Conservation (phyloP, 2,329 filamentous ascomycete species). For the Zymoseptoria passerinii region DNA sequence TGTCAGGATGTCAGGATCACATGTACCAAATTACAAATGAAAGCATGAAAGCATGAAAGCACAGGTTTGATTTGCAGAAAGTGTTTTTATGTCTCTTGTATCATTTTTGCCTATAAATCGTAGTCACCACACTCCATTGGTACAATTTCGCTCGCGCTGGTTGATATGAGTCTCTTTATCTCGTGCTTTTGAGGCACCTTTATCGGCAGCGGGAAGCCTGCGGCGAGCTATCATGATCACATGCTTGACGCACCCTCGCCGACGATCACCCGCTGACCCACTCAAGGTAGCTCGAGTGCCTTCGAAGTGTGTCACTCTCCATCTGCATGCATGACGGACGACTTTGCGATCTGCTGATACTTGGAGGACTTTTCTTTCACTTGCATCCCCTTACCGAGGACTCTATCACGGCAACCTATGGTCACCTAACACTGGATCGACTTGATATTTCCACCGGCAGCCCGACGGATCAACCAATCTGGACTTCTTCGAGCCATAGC, state of each 20-base stretch:
- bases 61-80: background rate
- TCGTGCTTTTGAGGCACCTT: background rate
- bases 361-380: background rate
- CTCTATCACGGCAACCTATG: background rate
- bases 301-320: background rate
- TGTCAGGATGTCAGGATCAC: no score
- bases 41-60: background rate
- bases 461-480: background rate
- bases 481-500: background rate
- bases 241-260: background rate
- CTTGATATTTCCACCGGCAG: background rate
- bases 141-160: no score
- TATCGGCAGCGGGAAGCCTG: background rate
- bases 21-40: background rate
- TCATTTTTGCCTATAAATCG: background rate
- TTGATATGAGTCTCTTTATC: background rate
- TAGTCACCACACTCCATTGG: no score
- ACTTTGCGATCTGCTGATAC: background rate
- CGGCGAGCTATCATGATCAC: background rate
- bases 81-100: background rate
- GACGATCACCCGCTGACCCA: background rate
- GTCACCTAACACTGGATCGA: background rate
- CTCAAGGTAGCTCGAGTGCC: background rate
- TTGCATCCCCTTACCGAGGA: background rate
- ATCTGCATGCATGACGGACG: background rate